Conservation (phyloP, 768 basidiomycete genomes). For the Suillus subluteus region DNA sequence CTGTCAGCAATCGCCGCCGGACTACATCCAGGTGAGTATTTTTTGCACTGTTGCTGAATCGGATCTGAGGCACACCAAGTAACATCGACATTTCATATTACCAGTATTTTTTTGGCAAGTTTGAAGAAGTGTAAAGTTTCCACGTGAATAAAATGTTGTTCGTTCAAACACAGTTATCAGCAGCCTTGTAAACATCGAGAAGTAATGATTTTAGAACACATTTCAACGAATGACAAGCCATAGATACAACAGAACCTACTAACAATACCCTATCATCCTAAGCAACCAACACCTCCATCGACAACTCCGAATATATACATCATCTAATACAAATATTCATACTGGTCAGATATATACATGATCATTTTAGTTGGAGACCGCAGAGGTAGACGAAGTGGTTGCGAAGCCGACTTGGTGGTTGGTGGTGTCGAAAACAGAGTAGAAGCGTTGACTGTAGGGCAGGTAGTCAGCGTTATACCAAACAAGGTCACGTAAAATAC, state of each 20-base stretch:
- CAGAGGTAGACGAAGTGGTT: conserved; percentile 37
- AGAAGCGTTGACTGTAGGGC: conserved; percentile 37
- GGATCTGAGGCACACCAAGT: too few species aligned
- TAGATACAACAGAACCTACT: neutral
- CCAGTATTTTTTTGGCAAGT: too few species aligned
- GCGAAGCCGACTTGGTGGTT: conserved; percentile 44
- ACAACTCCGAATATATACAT: neutral
- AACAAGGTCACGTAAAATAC: neutral
- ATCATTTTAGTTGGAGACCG: neutral
- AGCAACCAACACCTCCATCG: neutral
- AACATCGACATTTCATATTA: too few species aligned
- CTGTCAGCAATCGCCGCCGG: too few species aligned
- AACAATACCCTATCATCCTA: neutral
- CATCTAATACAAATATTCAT: neutral
- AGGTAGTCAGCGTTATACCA: neutral
- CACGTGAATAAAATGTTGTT: too few species aligned
- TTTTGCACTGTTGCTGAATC: too few species aligned
- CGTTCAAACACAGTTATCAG: neutral
- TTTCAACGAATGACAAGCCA: neutral
- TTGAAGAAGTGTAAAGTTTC: too few species aligned
- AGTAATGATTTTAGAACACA: neutral
- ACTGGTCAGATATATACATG: neutral
- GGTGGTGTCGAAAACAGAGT: conserved; percentile 40
- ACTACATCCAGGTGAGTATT: too few species aligned
- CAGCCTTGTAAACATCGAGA: neutral